Base-by-base conservation (phyloP, 306 rosid species). In the Dalbergia oliveri region DNA sequence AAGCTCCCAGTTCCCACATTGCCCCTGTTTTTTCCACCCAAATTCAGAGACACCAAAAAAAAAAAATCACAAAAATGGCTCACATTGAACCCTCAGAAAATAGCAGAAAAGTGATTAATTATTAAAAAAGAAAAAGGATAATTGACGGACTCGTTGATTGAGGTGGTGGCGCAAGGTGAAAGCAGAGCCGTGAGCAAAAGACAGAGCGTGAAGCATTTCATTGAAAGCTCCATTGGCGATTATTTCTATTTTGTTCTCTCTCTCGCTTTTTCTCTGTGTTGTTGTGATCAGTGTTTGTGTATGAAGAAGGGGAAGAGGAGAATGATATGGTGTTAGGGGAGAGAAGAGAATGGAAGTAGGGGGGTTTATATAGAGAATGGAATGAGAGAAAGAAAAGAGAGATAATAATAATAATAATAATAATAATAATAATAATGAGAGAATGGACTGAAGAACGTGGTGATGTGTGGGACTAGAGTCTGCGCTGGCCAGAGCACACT, bases 181-280 rank as follows among this genome's bases (percentile, higher is more conserved):
- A 85, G 79, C 53, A 85, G 49, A 18, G 60, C 60, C 26, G 71
- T 47, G 31, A 83, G 7, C 34, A 86, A 76, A 78, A 87, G 4
- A 66, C 51, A 37, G 43, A 83, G 44, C 50, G 76, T 58, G 69
- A 79, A 61, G 41, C 59, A 65, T 72, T 47, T 70, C 34, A 69
- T 74, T 75, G 60, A 86, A 47, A 67, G 77, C 85, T 62, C 82
- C 99, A 95, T 93, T 89, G 86, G 60, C 21, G 66, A 35, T 66
- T 62, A 43, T 62, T 68, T 45, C 66, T 37, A 16, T 6, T 44
- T 6, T 44, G 13, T 44, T 44, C 50, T 44, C 50, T 44, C 50
- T 44, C 50, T 44, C 50, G 9, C 8, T 3, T 34, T 47, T 2
- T 8, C 50, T 8, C 41, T 37, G 34, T 59, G 72, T 66, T 11